Evolutionary conservation across 2,329 filamentous ascomycete genomes (phyloP).

Genomic region (Trichoderma polysporum): DNA sequence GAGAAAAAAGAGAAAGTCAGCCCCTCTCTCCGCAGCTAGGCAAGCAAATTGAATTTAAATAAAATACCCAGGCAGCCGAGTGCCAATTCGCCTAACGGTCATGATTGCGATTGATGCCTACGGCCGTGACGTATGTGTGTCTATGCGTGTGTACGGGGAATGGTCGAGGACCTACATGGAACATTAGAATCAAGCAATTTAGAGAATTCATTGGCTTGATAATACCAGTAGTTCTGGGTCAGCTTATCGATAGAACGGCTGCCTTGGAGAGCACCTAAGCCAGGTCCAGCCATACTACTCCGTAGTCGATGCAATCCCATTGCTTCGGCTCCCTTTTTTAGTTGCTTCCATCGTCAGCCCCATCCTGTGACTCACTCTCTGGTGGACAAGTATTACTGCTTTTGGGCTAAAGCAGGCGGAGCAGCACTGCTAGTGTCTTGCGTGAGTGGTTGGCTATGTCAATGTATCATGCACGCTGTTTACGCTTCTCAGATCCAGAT

Average conservation of each 20-base stretch:
- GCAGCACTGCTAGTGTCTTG: conserved; percentile 2
- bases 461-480: conserved; percentile 11
- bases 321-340: conserved; percentile 18
- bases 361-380: conserved; percentile 22
- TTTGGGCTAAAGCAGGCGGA: conserved; percentile 7
- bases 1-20: background rate
- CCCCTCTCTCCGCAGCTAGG: too few relatives aligned
- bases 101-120: background rate
- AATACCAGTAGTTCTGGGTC: too few relatives aligned
- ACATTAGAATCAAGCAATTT: background rate
- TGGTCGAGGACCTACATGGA: too few relatives aligned
- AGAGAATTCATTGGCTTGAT: too few relatives aligned
- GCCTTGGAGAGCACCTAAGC: background rate
- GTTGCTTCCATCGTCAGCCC: conserved; percentile 19
- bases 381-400: background rate
- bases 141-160: too few relatives aligned
- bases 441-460: conserved; percentile 2
- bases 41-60: too few relatives aligned
- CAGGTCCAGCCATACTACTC: too few relatives aligned
- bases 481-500: conserved; percentile 19
- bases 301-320: conserved; percentile 1
- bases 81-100: background rate
- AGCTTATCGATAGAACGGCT: conserved; percentile 14
- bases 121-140: background rate
- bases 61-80: background rate